Conservation (phyloP, 2,329 filamentous ascomycete genomes). For the Fusarium piperis region DNA sequence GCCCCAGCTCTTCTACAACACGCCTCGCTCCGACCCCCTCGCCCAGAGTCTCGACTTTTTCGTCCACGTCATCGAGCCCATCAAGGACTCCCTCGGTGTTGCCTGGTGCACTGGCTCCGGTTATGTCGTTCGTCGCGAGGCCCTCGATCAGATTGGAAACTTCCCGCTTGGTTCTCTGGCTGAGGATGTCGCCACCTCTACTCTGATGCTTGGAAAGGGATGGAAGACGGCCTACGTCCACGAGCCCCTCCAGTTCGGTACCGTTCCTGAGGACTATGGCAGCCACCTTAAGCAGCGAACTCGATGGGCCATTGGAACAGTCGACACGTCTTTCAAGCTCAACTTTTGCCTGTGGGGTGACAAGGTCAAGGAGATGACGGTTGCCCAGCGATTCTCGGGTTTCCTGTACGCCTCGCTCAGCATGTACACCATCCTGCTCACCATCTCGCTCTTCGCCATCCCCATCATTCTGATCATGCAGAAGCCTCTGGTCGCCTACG, state of each 20-base stretch:
- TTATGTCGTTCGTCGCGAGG: constrained; percentile 67
- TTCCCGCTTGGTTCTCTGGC: constrained; percentile 68
- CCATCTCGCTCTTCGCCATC: constrained; percentile 65
- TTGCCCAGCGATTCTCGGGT: constrained; percentile 67
- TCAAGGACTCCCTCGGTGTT: constrained; percentile 61
- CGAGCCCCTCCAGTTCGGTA: constrained; percentile 68
- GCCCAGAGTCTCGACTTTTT: constrained; percentile 68
- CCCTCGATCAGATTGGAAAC: constrained; percentile 69
- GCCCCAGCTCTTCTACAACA: constrained; percentile 71
- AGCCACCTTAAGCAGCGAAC: constrained; percentile 67
- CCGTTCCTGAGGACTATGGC: constrained; percentile 65
- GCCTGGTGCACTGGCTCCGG: constrained; percentile 75
- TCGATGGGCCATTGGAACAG: constrained; percentile 64
- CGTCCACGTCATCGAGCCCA: constrained; percentile 62
- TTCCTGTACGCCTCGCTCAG: constrained; percentile 66
- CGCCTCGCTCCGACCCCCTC: constrained; percentile 66
- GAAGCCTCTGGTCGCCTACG: constrained; percentile 66
- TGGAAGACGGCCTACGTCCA: constrained; percentile 71
- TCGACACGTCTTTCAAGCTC: constrained; percentile 68
- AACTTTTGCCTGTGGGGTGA: constrained; percentile 68
- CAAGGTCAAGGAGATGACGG: constrained; percentile 61
- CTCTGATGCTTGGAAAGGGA: constrained; percentile 66
- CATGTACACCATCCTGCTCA: constrained; percentile 65
- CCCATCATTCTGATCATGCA: constrained; percentile 67
- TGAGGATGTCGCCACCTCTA: constrained; percentile 69